Percentiles rank a stretch among this genome's conserved stretches.
Conservation (phyloP, 2,329 filamentous ascomycete genomes). For the Rutstroemia sp. region DNA sequence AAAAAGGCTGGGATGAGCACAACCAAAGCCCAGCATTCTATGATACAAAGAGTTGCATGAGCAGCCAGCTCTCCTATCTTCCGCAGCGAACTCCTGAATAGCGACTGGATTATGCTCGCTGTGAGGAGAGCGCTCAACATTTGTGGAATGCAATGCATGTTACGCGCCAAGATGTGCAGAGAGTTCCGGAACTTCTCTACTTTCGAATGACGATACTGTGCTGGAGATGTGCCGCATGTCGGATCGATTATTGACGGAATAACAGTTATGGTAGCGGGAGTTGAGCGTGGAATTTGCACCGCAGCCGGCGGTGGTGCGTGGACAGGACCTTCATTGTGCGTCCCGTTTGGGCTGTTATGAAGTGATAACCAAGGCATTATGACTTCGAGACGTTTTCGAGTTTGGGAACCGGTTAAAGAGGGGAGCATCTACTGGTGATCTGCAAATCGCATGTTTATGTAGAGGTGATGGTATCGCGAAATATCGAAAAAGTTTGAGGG, state of each 20-base stretch:
- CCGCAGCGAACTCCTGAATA: not conserved
- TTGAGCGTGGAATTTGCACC: not conserved
- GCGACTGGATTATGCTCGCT: not conserved
- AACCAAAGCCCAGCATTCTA: slow-evolving; percentile 10
- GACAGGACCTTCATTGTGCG: not conserved
- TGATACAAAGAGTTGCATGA: slow-evolving; percentile 9
- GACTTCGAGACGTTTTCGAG: not conserved
- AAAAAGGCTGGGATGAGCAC: slow-evolving; percentile 10
- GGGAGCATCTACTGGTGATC: not conserved
- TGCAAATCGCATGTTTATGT: slow-evolving; percentile 2
- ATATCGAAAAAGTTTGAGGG: not conserved
- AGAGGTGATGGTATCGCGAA: not conserved
- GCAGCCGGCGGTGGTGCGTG: not conserved
- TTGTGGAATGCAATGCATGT: slow-evolving; percentile 8
- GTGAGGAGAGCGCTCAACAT: slow-evolving; percentile 7
- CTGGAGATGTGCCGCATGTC: slow-evolving; percentile 13
- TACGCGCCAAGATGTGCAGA: slow-evolving; percentile 9
- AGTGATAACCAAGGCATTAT: slow-evolving; percentile 12
- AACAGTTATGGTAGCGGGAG: slow-evolving; percentile 7
- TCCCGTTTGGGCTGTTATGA: not conserved
- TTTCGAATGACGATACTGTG: slow-evolving; percentile 6
- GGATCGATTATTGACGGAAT: slow-evolving; percentile 16
- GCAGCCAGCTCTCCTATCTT: slow-evolving; percentile 10
- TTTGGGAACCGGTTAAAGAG: not conserved
- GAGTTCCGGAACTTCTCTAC: not conserved